Percentiles rank a stretch among this genome's conserved stretches.
These are phyloP conservation scores for Malus hybrid DNA, from an alignment of 331 rosid genomes.

Conservation along the genomic window DNA sequence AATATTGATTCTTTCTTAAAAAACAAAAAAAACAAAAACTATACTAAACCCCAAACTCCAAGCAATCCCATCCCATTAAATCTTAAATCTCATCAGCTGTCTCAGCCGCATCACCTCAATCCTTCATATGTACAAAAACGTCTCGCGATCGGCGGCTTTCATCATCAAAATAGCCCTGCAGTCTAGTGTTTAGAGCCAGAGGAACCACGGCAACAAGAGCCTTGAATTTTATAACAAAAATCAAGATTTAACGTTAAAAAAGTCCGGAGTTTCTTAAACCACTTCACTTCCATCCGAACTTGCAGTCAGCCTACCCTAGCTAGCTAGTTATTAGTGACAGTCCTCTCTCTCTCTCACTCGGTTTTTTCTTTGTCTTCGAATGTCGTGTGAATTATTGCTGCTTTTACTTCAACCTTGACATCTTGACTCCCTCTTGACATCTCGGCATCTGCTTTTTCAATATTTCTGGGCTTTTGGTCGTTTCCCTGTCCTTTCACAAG, in stretches of 20 bases:
- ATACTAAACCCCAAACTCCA: not conserved
- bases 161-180: too few species aligned
- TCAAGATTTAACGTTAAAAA: too few species aligned
- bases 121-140: too few species aligned
- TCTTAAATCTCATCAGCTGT: too few species aligned
- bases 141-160: too few species aligned
- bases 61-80: too few species aligned
- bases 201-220: not conserved
- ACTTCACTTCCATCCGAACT: not conserved
- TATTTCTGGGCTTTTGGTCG: not conserved
- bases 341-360: too few species aligned
- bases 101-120: too few species aligned
- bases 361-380: not conserved
- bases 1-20: too few species aligned
- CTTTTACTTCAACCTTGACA: not conserved
- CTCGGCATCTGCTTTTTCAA: not conserved
- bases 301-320: not conserved
- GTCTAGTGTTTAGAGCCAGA: not conserved
- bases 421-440: not conserved
- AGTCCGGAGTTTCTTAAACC: too few species aligned
- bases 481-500: not conserved
- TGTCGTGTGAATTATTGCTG: slow-evolving; percentile 15
- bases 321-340: too few species aligned
- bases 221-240: too few species aligned
- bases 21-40: not conserved